These are phyloP conservation scores for Claviceps purpurea DNA, from an alignment of 2,329 filamentous ascomycete species.

Conservation along the genomic window DNA sequence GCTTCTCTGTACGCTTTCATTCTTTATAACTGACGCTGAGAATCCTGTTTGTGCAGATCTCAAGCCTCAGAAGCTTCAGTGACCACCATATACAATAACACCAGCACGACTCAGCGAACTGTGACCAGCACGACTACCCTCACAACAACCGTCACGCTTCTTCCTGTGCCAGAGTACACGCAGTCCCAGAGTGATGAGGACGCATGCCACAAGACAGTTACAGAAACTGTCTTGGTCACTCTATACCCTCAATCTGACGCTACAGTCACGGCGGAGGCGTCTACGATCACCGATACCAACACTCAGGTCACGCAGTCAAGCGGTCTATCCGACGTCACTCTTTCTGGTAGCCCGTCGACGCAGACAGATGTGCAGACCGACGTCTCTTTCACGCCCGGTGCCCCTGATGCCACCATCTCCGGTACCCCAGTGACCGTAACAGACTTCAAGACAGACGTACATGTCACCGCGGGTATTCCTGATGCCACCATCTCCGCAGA, in stretches of 20 bases:
- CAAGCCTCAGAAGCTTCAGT: conserved; percentile 19
- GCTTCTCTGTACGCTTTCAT: too few species aligned
- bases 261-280: conserved; percentile 13
- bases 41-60: conserved; percentile 14
- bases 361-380: conserved; percentile 12
- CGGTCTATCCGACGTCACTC: conserved; percentile 14
- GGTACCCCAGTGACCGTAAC: conserved; percentile 18
- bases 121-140: conserved; percentile 11
- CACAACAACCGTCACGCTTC: conserved; percentile 12
- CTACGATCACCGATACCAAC: conserved; percentile 14
- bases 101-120: conserved; percentile 1
- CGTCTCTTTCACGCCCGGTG: conserved; percentile 11
- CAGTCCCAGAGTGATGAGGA: conserved; percentile 9
- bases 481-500: conserved; percentile 20
- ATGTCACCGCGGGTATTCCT: conserved; percentile 16
- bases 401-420: conserved; percentile 16
- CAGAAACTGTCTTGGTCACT: conserved; percentile 6
- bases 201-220: conserved; percentile 4
- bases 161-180: conserved; percentile 13
- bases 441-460: conserved; percentile 15
- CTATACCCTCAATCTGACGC: conserved; percentile 10
- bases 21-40: not conserved
- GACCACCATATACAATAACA: conserved; percentile 19
- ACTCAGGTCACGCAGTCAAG: conserved; percentile 12
- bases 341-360: conserved; percentile 15